These are phyloP conservation scores for Datura wrightii DNA, from an alignment of 257 asterid genomes.

Conservation along the genomic window DNA sequence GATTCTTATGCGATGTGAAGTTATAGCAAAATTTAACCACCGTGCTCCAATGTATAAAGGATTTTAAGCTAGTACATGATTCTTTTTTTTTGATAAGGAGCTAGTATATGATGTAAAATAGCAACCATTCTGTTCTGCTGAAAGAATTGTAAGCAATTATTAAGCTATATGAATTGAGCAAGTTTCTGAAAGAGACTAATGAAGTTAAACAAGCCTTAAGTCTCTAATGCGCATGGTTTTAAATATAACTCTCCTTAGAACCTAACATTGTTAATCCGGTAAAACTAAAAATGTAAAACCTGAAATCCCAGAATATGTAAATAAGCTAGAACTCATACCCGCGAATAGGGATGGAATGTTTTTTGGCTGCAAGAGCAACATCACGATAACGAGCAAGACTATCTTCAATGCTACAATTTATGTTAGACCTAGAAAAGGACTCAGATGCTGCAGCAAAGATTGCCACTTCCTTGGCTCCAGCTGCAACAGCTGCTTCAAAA, in stretches of 20 bases:
- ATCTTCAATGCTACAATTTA: constrained; percentile 83
- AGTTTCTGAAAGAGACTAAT: background rate
- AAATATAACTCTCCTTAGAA: background rate
- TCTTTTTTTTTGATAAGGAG: no score
- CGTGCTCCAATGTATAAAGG: background rate
- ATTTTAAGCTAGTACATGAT: background rate
- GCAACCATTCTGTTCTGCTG: background rate
- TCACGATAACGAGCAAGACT: constrained; percentile 80
- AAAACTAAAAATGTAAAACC: background rate
- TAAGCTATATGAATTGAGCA: background rate
- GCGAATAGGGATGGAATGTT: constrained; percentile 70
- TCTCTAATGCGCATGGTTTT: background rate
- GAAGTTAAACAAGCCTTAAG: background rate
- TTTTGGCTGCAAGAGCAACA: constrained; percentile 77
- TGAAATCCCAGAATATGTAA: constrained; percentile 4
- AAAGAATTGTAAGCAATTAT: background rate
- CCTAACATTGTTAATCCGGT: background rate
- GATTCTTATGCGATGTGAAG: background rate
- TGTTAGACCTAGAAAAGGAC: constrained; percentile 79
- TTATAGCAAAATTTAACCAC: background rate
- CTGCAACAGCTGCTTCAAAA: constrained; percentile 79
- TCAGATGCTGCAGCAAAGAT: constrained; percentile 94
- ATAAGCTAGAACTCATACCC: constrained; percentile 61
- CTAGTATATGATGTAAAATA: background rate
- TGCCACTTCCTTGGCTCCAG: constrained; percentile 96